These are phyloP conservation scores for Flagelloscypha sp. DNA, from an alignment of 768 basidiomycete species.

Conservation along the genomic window DNA sequence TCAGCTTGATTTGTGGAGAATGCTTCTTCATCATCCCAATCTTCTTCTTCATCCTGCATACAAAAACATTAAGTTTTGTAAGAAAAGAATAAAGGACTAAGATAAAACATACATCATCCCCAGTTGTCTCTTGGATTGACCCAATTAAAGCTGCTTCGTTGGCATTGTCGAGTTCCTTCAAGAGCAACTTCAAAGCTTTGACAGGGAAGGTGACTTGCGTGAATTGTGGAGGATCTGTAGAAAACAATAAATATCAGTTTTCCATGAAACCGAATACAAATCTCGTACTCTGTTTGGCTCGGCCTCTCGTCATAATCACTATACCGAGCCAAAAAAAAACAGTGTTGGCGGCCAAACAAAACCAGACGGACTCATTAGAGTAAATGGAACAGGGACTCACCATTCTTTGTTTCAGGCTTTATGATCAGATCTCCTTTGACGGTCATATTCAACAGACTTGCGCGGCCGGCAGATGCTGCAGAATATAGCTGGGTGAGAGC, in stretches of 20 bases:
- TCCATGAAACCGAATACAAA: slow-evolving; percentile 19
- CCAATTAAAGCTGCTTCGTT: slow-evolving; percentile 61
- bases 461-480: slow-evolving; percentile 55
- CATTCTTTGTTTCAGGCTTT: slow-evolving; percentile 68
- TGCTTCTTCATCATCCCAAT: slow-evolving; percentile 90
- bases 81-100: slow-evolving; percentile 6
- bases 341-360: no score
- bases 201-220: slow-evolving; percentile 81
- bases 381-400: no score
- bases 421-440: slow-evolving; percentile 94
- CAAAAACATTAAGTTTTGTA: background rate
- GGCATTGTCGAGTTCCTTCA: slow-evolving; percentile 75
- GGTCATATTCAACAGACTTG: slow-evolving; percentile 53
- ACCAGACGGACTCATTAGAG: no score
- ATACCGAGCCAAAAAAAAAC: no score
- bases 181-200: slow-evolving; percentile 84
- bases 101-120: slow-evolving; percentile 72
- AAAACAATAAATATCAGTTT: slow-evolving; percentile 16
- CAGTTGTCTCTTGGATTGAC: slow-evolving; percentile 45
- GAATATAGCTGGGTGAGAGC: slow-evolving; percentile 70
- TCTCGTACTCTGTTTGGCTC: slow-evolving; percentile 71
- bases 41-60: slow-evolving; percentile 68
- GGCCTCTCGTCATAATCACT: slow-evolving; percentile 97
- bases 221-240: slow-evolving; percentile 77
- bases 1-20: slow-evolving; percentile 66